Percentiles rank a stretch among this genome's conserved stretches.
phyloP scores from a whole-genome alignment of 208 protist species.

The Sergeia podlipaevii region DNA sequence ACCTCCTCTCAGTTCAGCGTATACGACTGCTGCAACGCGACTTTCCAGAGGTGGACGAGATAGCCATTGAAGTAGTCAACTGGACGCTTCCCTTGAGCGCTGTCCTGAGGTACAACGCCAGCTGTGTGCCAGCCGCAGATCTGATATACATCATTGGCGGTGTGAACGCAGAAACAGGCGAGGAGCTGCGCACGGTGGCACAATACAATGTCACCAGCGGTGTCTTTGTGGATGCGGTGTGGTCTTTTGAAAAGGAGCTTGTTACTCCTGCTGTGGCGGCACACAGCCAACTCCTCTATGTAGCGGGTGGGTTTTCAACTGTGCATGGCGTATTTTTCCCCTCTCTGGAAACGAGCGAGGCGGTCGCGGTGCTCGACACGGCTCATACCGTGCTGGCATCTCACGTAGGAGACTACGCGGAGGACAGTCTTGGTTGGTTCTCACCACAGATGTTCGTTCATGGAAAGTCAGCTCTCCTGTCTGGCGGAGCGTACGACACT shows the following conservation, averaged over 20 bases:
- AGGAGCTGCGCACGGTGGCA: conserved; percentile 17
- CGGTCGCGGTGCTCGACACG: conserved; percentile 22
- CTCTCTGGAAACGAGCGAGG: conserved; percentile 1
- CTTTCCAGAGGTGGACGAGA: conserved; percentile 13
- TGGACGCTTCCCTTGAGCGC: conserved; percentile 5
- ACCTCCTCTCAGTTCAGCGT: conserved; percentile 21
- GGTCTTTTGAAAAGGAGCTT: conserved; percentile 15
- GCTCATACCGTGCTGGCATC: conserved; percentile 1
- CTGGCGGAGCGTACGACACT: no score
- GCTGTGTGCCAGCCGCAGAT: conserved; percentile 18
- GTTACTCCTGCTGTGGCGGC: conserved; percentile 21
- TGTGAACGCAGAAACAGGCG: conserved; percentile 7
- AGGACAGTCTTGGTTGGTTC: neutral
- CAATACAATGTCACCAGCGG: conserved; percentile 32
- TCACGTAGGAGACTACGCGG: conserved; percentile 6
- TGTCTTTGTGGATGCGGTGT: conserved; percentile 36
- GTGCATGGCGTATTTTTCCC: neutral
- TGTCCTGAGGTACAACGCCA: conserved; percentile 18
- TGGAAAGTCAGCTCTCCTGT: no score
- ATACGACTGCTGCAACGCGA: conserved; percentile 15
- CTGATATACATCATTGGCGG: conserved; percentile 29
- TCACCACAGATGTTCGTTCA: conserved; percentile 21
- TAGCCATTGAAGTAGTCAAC: conserved; percentile 14
- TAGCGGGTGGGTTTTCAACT: conserved; percentile 15
- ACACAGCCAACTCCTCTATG: conserved; percentile 20